A percentile compares a stretch with the other conserved stretches of the same genome.
phyloP scores from a whole-genome alignment of 2,329 filamentous ascomycete genomes.

The Scedosporium aurantiacum region DNA sequence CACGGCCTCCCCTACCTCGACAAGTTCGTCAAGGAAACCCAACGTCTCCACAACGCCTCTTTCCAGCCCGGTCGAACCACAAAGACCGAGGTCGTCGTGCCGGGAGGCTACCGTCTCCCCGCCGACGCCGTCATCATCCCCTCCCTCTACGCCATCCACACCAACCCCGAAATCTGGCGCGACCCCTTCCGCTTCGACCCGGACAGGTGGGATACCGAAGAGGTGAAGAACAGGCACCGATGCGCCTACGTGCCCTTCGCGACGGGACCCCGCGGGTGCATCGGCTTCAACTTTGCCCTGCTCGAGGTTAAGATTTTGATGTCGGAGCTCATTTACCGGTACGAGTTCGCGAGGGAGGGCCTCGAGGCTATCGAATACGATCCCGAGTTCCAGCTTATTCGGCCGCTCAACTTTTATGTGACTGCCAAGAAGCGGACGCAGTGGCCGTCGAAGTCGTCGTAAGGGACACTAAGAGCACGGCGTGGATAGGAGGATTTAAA shows the following conservation, averaged over 20 bases:
- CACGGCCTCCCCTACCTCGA: conserved; percentile 40
- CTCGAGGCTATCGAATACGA: conserved; percentile 45
- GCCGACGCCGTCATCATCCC: conserved; percentile 41
- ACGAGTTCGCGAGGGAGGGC: conserved; percentile 41
- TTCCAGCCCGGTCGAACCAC: conserved; percentile 50
- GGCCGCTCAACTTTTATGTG: conserved; percentile 44
- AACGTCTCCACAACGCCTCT: conserved; percentile 47
- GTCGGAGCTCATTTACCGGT: conserved; percentile 46
- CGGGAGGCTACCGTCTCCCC: conserved; percentile 46
- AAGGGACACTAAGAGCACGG: not conserved
- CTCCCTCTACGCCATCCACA: conserved; percentile 38
- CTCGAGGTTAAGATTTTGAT: conserved; percentile 50
- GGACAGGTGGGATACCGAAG: conserved; percentile 45
- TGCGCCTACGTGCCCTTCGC: conserved; percentile 49
- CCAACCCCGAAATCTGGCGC: conserved; percentile 45
- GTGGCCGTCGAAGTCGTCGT: conserved; percentile 27
- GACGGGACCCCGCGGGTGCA: conserved; percentile 44
- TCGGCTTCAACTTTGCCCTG: conserved; percentile 55
- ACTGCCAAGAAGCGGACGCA: conserved; percentile 34
- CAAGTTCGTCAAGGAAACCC: conserved; percentile 49
- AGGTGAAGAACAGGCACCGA: conserved; percentile 39
- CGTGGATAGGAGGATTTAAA: not conserved
- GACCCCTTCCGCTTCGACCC: conserved; percentile 47
- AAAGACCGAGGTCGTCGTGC: conserved; percentile 43
- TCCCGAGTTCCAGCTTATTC: conserved; percentile 46